Base-by-base conservation (phyloP, 73 alveolate species). In the Durusdinium trenchii region DNA sequence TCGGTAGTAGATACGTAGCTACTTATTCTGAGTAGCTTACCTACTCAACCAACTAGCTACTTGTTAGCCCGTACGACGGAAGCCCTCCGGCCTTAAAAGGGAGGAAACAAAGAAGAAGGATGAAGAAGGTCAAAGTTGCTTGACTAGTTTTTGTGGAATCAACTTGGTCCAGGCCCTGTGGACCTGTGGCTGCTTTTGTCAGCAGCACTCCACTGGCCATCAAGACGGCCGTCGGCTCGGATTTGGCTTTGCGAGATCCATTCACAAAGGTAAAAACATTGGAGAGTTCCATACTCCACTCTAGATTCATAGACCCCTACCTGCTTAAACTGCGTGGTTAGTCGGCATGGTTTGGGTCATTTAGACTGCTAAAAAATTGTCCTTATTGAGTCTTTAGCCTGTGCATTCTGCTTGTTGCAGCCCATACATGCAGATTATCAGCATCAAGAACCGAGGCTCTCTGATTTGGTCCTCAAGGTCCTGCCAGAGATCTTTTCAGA, bases 151-250 rank as follows among this genome's bases (percentile, higher is more conserved):
- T 20, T 12, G 20, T 20, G 28, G 28, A 54, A 54, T 12, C 9
- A 54, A 54, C 64, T 9, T 9, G 35, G 32, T 3, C 46, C 94
- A 83, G 94, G 94, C 94, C 94, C 30, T 26, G 54, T 84, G 94
- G 94, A 84, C 38, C 52, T 84, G 38, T 84, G 94, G 94, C 51
- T 52, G 3, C 45, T 84, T 50, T 36, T 84, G 78, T 48, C 94
- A 14, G 36, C 75, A 36, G 94, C 94, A 1, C 94, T 84, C 1
- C 54, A 75, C 46, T 84, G 94, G 94, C 94, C 94, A 16, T 40
- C 94, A 7, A 51, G 75, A 36, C 94, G 94, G 94, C 36, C 36
- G 48, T 6, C 12, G 42, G 79, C 42, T 28, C 42, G 45, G 38
- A 38, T 57, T 57, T 57, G 40, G 35, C 40, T 64, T 10, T 5